These are phyloP conservation scores for Apiospora rasikravindrae DNA, from an alignment of 2,329 filamentous ascomycete species.

Conservation along the genomic window DNA sequence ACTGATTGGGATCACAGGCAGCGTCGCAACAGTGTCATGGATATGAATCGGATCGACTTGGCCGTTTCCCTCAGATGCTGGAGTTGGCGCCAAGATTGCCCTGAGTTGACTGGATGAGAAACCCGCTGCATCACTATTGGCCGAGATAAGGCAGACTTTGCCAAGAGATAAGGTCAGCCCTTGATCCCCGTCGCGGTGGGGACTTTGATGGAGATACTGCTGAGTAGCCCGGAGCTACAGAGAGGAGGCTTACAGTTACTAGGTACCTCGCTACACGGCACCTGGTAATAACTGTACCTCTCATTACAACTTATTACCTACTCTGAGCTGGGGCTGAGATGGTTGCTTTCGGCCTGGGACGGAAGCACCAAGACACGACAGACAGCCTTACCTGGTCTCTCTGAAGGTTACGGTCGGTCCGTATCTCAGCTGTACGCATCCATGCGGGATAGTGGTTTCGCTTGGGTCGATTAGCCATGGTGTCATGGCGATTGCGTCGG, in stretches of 20 bases:
- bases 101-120: constrained; percentile 17
- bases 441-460: neutral
- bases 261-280: constrained; percentile 5
- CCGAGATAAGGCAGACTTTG: constrained; percentile 20
- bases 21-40: neutral
- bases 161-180: constrained; percentile 20
- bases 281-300: neutral
- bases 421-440: constrained; percentile 12
- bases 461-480: neutral
- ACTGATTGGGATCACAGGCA: neutral
- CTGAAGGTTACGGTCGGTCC: neutral
- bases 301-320: neutral
- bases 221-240: neutral
- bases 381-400: neutral
- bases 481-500: neutral
- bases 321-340: neutral
- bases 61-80: neutral
- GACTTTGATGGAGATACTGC: neutral
- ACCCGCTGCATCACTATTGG: constrained; percentile 13
- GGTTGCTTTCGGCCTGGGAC: neutral
- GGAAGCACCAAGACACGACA: neutral
- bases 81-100: neutral
- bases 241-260: neutral
- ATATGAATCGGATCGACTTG: neutral
- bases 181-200: neutral